Percentiles rank a stretch among this genome's conserved stretches.
phyloP scores from a whole-genome alignment of 495 filamentous ascomycete genomes.

The Filosporella fistucella region DNA sequence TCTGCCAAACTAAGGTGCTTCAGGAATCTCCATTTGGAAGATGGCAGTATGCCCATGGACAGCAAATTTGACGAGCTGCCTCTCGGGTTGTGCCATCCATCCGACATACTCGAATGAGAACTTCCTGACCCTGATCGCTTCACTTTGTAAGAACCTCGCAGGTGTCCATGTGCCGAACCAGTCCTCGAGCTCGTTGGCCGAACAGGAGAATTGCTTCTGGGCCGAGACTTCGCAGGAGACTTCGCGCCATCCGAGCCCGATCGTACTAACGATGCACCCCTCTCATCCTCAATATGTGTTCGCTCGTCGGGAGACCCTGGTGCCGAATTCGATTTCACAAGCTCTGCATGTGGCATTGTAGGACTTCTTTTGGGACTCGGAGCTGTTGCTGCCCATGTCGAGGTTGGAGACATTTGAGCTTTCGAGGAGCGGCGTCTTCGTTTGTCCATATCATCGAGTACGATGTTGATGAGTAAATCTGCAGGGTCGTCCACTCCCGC shows the following conservation, averaged over 20 bases:
- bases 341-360: constrained; percentile 48
- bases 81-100: constrained; percentile 55
- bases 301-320: constrained; percentile 62
- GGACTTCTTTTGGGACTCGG: constrained; percentile 54
- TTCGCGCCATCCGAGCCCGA: constrained; percentile 23
- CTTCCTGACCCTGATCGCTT: constrained; percentile 85
- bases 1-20: constrained; percentile 88
- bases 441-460: constrained; percentile 93
- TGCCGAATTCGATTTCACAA: constrained; percentile 52
- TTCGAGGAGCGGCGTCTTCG: constrained; percentile 84
- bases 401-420: constrained; percentile 68
- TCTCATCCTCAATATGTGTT: constrained; percentile 15
- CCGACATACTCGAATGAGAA: constrained; percentile 82
- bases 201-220: constrained; percentile 75
- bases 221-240: constrained; percentile 37
- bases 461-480: constrained; percentile 86
- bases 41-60: constrained; percentile 58
- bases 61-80: constrained; percentile 73
- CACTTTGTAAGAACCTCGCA: constrained; percentile 62
- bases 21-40: constrained; percentile 91
- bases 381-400: constrained; percentile 57
- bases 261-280: constrained; percentile 14
- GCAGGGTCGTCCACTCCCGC: constrained; percentile 84
- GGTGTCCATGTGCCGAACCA: constrained; percentile 50
- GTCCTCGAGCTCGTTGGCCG: constrained; percentile 70